These are phyloP conservation scores for Cornus florida DNA, from an alignment of 148 eudicot genomes.

Conservation along the genomic window DNA sequence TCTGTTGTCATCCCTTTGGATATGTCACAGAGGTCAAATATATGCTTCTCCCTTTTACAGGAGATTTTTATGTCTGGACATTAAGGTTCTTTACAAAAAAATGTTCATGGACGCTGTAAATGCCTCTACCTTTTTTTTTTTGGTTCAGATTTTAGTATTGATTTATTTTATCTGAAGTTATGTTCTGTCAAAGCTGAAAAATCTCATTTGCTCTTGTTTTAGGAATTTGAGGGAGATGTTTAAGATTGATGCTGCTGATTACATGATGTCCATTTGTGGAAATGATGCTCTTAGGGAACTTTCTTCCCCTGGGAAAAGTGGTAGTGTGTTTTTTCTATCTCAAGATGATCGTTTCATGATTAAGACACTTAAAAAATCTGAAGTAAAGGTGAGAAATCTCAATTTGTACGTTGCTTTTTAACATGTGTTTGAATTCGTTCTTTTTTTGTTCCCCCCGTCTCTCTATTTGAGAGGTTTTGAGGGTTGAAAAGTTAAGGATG, in stretches of 20 bases:
- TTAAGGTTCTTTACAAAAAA: background rate
- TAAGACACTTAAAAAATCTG: constrained; percentile 88
- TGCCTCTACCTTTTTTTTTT: too few relatives aligned
- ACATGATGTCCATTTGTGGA: constrained; percentile 99
- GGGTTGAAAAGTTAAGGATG: background rate
- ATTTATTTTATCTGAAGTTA: background rate
- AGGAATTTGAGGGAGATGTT: constrained; percentile 97
- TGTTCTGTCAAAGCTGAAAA: constrained; percentile 4
- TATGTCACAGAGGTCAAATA: background rate
- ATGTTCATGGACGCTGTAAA: background rate
- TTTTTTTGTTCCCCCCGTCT: background rate
- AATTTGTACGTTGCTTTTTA: constrained; percentile 8
- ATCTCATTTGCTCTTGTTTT: constrained; percentile 6
- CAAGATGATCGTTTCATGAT: constrained; percentile 99
- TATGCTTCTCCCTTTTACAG: background rate
- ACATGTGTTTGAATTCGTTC: background rate
- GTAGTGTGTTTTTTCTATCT: constrained; percentile 92
- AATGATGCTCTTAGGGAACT: constrained; percentile 93
- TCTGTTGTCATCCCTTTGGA: background rate
- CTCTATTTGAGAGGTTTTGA: background rate
- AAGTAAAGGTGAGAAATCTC: constrained; percentile 79
- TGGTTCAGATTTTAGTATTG: background rate
- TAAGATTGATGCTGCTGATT: constrained; percentile 96
- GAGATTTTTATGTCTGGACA: background rate
- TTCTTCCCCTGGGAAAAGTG: constrained; percentile 98